Percentiles rank a stretch among this genome's conserved stretches.
phyloP scores from a whole-genome alignment of 1,139 yeast species.

The Geotrichum restrictum region DNA sequence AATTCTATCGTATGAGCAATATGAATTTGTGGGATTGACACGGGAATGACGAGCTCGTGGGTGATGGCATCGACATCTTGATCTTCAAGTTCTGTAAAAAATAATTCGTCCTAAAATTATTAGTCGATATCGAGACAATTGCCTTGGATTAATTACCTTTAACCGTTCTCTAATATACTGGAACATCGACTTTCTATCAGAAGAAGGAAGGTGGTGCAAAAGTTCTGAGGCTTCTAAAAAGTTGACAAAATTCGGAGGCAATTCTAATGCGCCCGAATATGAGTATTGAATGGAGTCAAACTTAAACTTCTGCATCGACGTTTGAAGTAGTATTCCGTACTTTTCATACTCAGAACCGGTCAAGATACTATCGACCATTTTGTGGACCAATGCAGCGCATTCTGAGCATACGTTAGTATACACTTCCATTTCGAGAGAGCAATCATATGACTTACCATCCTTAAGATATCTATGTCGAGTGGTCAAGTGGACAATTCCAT shows the following conservation, averaged over 20 bases:
- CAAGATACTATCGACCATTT: conserved; percentile 26
- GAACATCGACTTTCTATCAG: background rate
- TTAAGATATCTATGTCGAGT: conserved; percentile 26
- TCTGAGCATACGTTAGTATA: too few species aligned
- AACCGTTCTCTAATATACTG: background rate
- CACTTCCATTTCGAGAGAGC: too few species aligned
- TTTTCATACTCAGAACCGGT: conserved; percentile 36
- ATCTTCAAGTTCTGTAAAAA: conserved; percentile 9
- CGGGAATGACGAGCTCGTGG: conserved; percentile 29
- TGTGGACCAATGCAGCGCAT: conserved; percentile 9
- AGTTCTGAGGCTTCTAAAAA: conserved; percentile 7
- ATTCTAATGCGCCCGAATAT: conserved; percentile 5
- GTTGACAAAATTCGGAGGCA: conserved; percentile 1
- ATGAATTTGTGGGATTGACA: conserved; percentile 32
- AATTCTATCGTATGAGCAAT: conserved; percentile 32
- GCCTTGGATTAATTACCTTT: background rate
- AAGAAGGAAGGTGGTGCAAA: too few species aligned
- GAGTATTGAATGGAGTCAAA: conserved; percentile 27
- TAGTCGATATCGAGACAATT: too few species aligned
- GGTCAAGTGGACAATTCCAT: conserved; percentile 23
- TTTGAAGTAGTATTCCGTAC: conserved; percentile 13
- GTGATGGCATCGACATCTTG: conserved; percentile 20
- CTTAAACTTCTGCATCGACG: conserved; percentile 4
- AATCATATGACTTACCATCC: conserved; percentile 30
- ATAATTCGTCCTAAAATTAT: background rate